Base-by-base conservation (phyloP, 257 asterid genomes). In the Ilex asprella region DNA sequence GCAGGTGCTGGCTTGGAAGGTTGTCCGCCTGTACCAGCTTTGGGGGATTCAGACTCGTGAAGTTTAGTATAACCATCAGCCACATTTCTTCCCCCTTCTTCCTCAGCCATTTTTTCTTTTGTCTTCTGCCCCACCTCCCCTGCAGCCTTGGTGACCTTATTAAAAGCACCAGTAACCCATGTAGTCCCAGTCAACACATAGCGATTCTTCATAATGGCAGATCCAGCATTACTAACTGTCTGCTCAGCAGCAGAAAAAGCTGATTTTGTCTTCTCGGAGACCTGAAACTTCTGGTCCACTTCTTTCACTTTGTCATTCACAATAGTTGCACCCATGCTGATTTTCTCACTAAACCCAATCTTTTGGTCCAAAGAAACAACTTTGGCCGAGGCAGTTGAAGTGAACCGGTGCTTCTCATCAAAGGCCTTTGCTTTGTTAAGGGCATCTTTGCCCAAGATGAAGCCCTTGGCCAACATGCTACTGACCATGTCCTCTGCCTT, bases 381-480 rank as follows among this genome's bases (percentile, higher is more conserved):
- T 65, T 70, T 84, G 70, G 89, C 84, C 2, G 88, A 67, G 15
- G 88, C 92, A 14, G 84, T 75, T 59, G 89, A 81, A 53, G 67
- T 82, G 61, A 85, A 58, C 65, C 78, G 80, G 79, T 79, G 89
- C 72, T 75, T 80, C 76, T 82, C 85, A 12, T 85, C 93, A 32
- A 85, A 80, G n/a, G 79, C 63, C 76, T 85, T 85, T 7, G 93
- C 93, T 71, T 66, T 78, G 71, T 68, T 78, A 27, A 85, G 69
- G 5, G 93, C 85, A 62, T 82, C 93, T 59, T 79, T 80, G 32
- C 93, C 93, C 57, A 85, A 56, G 62, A 80, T 65, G 31, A 75
- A 85, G n/a, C 93, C 93, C 74, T 72, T 85, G 44, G 93, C 93
- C 59, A 85, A 47, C 93, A 85, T 85, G 79, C 79, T 71, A 58